Evolutionary conservation across 305 asterid genomes (phyloP), one percentile per base, ranked within the genome.

Genomic region (Fraxinus sp.): DNA sequence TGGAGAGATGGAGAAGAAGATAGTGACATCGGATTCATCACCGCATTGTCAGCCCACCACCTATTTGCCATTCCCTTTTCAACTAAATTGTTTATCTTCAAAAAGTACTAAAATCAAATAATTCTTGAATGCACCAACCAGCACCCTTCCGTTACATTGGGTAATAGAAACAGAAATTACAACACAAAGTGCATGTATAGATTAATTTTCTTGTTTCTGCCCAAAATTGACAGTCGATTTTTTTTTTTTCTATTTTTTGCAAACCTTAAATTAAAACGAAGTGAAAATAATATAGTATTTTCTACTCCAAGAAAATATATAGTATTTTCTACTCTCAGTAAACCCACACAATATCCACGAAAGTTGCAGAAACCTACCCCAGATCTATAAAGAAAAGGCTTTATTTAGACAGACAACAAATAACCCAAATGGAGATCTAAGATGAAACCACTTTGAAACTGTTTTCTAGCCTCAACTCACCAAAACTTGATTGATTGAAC

Each of bases 21-120:
- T 22, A 85, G 71, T 62, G 91, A 83, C 87, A 88, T 81, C 55
- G 89, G 89, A 80, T 89, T 91, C 89, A 88, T 85, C 76, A 83
- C 87, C 82, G 78, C 55, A 80, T 89, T 88, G 44, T 87, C 94
- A 70, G 84, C 86, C 94, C 94, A 91, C 94, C 94, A 91, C 79
- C 92, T 80, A 84, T 91, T 11, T 44, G 74, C 74, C 74, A 68
- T 68, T 68, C 70, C 74, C 74, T 76, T 64, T 70, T 77, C 49
- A 76, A 76, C 18, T 74, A 83, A 64, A 49, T 49, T 49, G 7
- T 14, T 49, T 49, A 30, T 14, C 35, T 52, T 75, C 37, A 76
- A 16, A 76, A 83, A 77, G 85, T 82, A 77, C 49, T 81, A 86
- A 82, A 22, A 71, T 41, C 75, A 76, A 59, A 16, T 82, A 37